Evolutionary conservation across 345 rosid species (phyloP), one percentile per base, ranked within the genome.

Genomic region (Ceriops tagal): DNA sequence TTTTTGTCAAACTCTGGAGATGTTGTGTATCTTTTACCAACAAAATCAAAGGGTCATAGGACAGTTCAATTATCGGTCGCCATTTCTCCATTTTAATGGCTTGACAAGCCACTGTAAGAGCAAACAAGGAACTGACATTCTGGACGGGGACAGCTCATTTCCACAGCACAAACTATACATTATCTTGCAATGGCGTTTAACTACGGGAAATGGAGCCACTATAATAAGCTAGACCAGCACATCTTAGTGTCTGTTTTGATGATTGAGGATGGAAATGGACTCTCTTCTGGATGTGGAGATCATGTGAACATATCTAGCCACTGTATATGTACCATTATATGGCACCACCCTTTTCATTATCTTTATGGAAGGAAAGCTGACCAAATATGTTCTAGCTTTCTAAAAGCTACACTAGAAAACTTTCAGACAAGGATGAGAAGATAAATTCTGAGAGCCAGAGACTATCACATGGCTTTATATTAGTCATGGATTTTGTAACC

Each of bases 251-350:
- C 47, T 51, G 49, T 71, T 70, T 65, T 72, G 46, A 21, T 64
- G 70, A 68, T 57, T 31, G 63, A 65, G 66, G 83, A 77, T 66
- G 68, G 77, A 62, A 75, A 80, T 62, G 51, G 65, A 19, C 67
- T 78, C 71, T 55, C 68, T 61, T 55, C 19, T 63, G 46, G 47
- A 24, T 63, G 60, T 68, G 79, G 75, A 71, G 49, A 43, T 13
- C 49, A 43, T 43, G 49, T 43, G 49, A 18, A 15, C 49, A 15
- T 15, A 15, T 43, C 49, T 43, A 43, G 49, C 49, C 49, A 43
- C 19, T 43, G 49, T 43, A 13, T 11, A 13, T 43, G 49, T 3
- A 18, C 49, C 15, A 3, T 13, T 13, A 43, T 3, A 16, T 56
- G 19, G 59, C 59, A 8, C 28, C 59, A 5, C 51, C 18, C n/a